Evolutionary conservation across 495 filamentous ascomycete genomes (phyloP).

Genomic region (Saxispiralis lemnorum): DNA sequence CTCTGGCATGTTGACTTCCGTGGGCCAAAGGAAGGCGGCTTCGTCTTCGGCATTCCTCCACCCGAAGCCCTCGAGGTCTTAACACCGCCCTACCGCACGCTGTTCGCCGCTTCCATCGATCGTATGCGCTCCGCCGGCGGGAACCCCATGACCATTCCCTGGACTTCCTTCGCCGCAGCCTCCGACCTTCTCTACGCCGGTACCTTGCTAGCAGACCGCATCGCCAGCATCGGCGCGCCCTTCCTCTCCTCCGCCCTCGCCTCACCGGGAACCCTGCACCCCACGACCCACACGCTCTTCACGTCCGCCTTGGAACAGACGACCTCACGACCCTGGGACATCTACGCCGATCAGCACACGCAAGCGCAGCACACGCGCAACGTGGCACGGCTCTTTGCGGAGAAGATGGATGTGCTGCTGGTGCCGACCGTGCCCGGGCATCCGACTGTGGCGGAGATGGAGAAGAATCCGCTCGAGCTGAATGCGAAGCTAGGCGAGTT

Average conservation of each 20-base stretch:
- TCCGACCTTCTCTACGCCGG: conserved; percentile 6
- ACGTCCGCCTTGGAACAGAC: not conserved
- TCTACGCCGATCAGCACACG: conserved; percentile 4
- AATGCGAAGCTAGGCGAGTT: conserved; percentile 43
- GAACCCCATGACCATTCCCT: conserved; percentile 5
- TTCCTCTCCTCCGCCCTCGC: not conserved
- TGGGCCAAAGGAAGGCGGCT: conserved; percentile 27
- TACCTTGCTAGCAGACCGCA: conserved; percentile 5
- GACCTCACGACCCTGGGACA: conserved; percentile 1
- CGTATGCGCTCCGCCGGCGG: conserved; percentile 32
- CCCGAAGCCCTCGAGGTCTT: conserved; percentile 30
- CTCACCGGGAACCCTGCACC: conserved; percentile 1
- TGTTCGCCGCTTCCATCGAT: conserved; percentile 29
- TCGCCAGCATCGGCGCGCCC: conserved; percentile 5
- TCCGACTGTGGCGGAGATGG: conserved; percentile 38
- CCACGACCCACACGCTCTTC: conserved; percentile 1
- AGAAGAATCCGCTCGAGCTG: conserved; percentile 34
- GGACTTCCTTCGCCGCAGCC: conserved; percentile 2
- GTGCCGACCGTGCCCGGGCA: conserved; percentile 46
- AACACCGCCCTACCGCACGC: conserved; percentile 25
- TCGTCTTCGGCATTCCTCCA: conserved; percentile 39
- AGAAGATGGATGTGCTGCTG: conserved; percentile 38
- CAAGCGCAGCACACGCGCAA: conserved; percentile 4
- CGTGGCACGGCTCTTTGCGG: not conserved
- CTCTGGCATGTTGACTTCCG: conserved; percentile 34